phyloP scores from a whole-genome alignment of 2,329 filamentous ascomycete species.

The Xylaria multiplex region DNA sequence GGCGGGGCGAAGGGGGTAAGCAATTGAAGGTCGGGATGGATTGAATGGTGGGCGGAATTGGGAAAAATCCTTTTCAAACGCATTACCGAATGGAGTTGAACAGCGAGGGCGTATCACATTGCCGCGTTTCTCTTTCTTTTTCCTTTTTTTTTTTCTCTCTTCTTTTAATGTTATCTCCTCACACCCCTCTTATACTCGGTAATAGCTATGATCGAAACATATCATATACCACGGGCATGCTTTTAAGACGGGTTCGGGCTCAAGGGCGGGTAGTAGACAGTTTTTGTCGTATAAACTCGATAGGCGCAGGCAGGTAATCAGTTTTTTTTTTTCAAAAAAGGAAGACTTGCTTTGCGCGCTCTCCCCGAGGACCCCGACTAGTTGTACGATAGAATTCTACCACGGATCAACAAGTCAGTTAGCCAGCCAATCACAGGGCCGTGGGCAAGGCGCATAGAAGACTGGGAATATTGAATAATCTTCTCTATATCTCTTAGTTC shows the following conservation, averaged over 20 bases:
- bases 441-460: neutral
- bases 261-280: slow-evolving; percentile 5
- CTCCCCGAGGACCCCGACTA: neutral
- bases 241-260: neutral
- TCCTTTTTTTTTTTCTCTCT: slow-evolving; percentile 8
- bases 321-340: neutral
- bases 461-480: neutral
- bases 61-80: slow-evolving; percentile 7
- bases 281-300: neutral
- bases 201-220: slow-evolving; percentile 13
- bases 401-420: neutral
- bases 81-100: slow-evolving; percentile 40
- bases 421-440: neutral
- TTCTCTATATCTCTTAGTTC: slow-evolving; percentile 11
- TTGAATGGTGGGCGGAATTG: slow-evolving; percentile 12
- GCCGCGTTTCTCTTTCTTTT: slow-evolving; percentile 18
- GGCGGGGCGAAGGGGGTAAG: neutral
- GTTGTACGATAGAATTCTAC: slow-evolving; percentile 24
- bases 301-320: neutral
- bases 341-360: neutral
- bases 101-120: slow-evolving; percentile 24
- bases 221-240: neutral
- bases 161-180: neutral
- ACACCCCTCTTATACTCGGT: neutral
- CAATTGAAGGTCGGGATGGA: neutral